A percentile compares a stretch with the other conserved stretches of the same genome.
phyloP scores from a whole-genome alignment of 1,284 basidiomycete species.

The Porodaedalea pini region DNA sequence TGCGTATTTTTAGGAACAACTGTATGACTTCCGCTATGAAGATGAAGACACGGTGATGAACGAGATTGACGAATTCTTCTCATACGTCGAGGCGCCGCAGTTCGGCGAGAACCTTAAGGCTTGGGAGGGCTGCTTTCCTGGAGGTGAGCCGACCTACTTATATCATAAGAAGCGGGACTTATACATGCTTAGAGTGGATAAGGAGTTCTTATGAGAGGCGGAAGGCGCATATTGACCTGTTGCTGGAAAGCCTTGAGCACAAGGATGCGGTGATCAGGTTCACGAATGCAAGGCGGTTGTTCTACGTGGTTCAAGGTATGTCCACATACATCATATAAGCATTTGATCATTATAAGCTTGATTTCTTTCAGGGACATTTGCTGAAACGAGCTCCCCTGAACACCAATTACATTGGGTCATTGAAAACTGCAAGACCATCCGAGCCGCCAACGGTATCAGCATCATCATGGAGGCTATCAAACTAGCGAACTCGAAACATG shows the following conservation, averaged over 20 bases:
- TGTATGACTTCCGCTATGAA: constrained; percentile 88
- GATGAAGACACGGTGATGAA: constrained; percentile 94
- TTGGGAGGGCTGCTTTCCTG: constrained; percentile 80
- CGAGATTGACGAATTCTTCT: constrained; percentile 98
- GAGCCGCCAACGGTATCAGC: constrained; percentile 81
- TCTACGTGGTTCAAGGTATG: constrained; percentile 89
- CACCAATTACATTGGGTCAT: constrained; percentile 96
- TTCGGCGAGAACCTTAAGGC: constrained; percentile 84
- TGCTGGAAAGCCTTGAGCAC: constrained; percentile 85
- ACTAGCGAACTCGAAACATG: constrained; percentile 86
- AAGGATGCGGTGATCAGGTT: constrained; percentile 81
- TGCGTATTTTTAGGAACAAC: constrained; percentile 60
- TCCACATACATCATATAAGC: constrained; percentile 15
- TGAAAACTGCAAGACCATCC: constrained; percentile 87
- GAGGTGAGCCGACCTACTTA: constrained; percentile 45
- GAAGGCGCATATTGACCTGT: constrained; percentile 69
- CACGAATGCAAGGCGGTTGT: constrained; percentile 79
- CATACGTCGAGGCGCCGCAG: constrained; percentile 93
- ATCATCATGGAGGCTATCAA: constrained; percentile 86
- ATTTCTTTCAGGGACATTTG: constrained; percentile 73
- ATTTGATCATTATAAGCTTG: constrained; percentile 22
- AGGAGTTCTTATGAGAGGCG: constrained; percentile 58
- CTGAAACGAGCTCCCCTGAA: constrained; percentile 86
- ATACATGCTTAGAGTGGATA: constrained; percentile 65
- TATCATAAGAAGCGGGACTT: constrained; percentile 9